Evolutionary conservation across 2,329 filamentous ascomycete species (phyloP).

Genomic region (Plenodomus tracheiphilus): DNA sequence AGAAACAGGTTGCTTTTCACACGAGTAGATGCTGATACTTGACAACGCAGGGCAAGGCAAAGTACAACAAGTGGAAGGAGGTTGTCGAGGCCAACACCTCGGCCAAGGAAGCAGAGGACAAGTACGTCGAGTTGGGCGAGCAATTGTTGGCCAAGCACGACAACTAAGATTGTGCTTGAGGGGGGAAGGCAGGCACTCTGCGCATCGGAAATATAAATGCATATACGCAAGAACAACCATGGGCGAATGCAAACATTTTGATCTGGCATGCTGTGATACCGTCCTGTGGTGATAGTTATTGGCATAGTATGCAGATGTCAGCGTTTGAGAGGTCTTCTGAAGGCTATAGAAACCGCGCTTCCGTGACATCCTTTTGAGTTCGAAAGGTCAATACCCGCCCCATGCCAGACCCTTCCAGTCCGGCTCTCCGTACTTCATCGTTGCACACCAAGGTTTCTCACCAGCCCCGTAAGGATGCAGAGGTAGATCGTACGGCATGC

Average conservation of each 20-base stretch:
- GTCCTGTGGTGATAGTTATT: not conserved
- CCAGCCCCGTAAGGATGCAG: conserved; percentile 64
- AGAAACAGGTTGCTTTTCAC: too few relatives aligned
- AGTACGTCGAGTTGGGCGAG: conserved; percentile 75
- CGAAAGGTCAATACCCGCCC: conserved; percentile 16
- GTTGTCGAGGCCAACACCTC: conserved; percentile 65
- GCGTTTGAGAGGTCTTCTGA: too few relatives aligned
- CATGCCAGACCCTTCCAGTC: conserved; percentile 61
- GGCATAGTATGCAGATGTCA: not conserved
- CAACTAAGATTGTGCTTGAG: conserved; percentile 45
- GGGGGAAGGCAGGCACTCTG: not conserved
- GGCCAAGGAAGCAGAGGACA: conserved; percentile 69
- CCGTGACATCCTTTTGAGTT: not conserved
- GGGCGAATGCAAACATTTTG: not conserved
- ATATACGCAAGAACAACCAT: conserved; percentile 34
- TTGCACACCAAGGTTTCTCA: conserved; percentile 80
- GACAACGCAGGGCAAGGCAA: conserved; percentile 73
- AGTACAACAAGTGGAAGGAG: conserved; percentile 77
- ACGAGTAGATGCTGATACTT: conserved; percentile 9
- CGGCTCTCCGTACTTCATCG: conserved; percentile 59
- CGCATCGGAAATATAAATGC: conserved; percentile 8
- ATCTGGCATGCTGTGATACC: not conserved
- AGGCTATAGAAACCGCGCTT: too few relatives aligned
- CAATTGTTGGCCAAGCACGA: conserved; percentile 71
- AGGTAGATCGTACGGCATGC: conserved; percentile 83